These are phyloP conservation scores for Debaryomyces tyrocola DNA, from an alignment of 805 yeast genomes.

Conservation along the genomic window DNA sequence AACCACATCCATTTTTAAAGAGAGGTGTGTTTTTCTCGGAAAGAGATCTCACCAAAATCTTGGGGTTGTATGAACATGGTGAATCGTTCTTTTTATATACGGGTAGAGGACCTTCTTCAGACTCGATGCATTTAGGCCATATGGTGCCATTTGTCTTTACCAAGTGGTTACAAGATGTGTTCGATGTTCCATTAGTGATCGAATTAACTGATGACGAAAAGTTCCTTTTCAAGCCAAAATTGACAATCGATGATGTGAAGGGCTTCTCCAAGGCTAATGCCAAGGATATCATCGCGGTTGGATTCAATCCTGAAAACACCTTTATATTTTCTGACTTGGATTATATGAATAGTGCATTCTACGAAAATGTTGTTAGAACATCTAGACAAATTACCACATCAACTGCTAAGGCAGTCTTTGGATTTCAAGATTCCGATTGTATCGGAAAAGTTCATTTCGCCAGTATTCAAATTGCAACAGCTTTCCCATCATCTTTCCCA, in stretches of 20 bases:
- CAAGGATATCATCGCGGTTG: slow-evolving; percentile 89
- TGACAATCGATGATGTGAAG: slow-evolving; percentile 87
- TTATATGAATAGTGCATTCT: slow-evolving; percentile 91
- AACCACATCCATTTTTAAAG: slow-evolving; percentile 86
- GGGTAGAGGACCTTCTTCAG: slow-evolving; percentile 96
- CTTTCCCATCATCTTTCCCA: slow-evolving; percentile 95
- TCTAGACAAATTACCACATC: slow-evolving; percentile 95
- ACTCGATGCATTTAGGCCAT: slow-evolving; percentile 95
- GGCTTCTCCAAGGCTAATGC: slow-evolving; percentile 78
- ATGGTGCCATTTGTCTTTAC: slow-evolving; percentile 95
- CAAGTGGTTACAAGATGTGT: slow-evolving; percentile 97
- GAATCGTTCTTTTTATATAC: slow-evolving; percentile 95
- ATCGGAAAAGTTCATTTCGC: slow-evolving; percentile 96
- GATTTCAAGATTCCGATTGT: slow-evolving; percentile 91
- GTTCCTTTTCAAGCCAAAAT: slow-evolving; percentile 87
- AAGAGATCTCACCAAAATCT: slow-evolving; percentile 74
- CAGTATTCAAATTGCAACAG: slow-evolving; percentile 92
- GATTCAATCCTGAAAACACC: slow-evolving; percentile 92
- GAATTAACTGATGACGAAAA: slow-evolving; percentile 97
- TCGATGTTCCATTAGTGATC: slow-evolving; percentile 91
- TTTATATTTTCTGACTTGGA: slow-evolving; percentile 90
- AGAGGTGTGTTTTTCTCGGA: slow-evolving; percentile 93
- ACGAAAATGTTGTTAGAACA: slow-evolving; percentile 89
- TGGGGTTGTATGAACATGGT: slow-evolving; percentile 90
- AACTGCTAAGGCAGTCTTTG: slow-evolving; percentile 97